Conservation (phyloP, 2,329 filamentous ascomycete species). For the Hymenotorrendiella dingleyae region DNA sequence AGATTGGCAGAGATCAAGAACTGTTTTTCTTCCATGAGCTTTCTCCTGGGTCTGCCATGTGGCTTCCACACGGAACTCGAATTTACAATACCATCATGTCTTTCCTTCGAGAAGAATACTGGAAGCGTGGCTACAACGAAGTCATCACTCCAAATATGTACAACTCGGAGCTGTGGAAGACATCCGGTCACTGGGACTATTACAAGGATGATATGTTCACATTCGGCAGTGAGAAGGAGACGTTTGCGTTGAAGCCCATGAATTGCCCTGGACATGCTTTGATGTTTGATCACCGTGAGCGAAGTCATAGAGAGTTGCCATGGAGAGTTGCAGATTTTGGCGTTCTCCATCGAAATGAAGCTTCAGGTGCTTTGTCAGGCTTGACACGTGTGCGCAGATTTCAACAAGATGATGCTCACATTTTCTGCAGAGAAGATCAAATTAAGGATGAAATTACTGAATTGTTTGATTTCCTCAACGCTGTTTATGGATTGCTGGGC, state of each 20-base stretch:
- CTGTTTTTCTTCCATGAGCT: conserved; percentile 94
- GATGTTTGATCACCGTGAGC: conserved; percentile 76
- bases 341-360: conserved; percentile 90
- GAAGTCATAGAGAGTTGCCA: conserved; percentile 85
- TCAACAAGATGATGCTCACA: conserved; percentile 93
- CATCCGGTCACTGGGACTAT: conserved; percentile 87
- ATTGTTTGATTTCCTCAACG: conserved; percentile 80
- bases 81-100: conserved; percentile 86
- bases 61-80: conserved; percentile 84
- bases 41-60: conserved; percentile 91
- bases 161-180: conserved; percentile 89
- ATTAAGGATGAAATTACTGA: conserved; percentile 67
- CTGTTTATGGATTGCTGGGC: conserved; percentile 76
- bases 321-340: conserved; percentile 94
- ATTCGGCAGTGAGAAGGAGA: conserved; percentile 77
- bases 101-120: conserved; percentile 82
- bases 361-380: conserved; percentile 84
- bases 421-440: conserved; percentile 85
- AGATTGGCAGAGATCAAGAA: conserved; percentile 91
- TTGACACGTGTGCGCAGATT: conserved; percentile 90
- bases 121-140: conserved; percentile 88
- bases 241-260: conserved; percentile 90
- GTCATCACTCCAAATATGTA: conserved; percentile 97
- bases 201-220: conserved; percentile 96
- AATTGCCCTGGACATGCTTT: conserved; percentile 95